Percentiles rank a stretch among this genome's conserved stretches.
Conservation (phyloP, 2,329 filamentous ascomycete genomes). For the Epichloe sylvatica region DNA sequence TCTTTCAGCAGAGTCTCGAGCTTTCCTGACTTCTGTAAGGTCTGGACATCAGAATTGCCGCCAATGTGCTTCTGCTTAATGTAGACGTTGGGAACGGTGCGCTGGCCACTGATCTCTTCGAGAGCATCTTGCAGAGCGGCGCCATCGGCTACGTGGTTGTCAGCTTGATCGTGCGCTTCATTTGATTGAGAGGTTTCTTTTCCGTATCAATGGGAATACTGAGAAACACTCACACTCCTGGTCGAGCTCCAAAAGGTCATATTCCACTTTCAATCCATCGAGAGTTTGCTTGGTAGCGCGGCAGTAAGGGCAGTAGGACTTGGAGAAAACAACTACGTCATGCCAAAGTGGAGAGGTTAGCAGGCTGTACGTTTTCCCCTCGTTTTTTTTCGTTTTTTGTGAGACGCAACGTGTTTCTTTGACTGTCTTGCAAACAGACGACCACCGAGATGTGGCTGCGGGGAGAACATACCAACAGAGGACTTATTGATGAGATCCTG, state of each 20-base stretch:
- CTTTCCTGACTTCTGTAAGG: constrained; percentile 34
- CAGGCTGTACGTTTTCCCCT: background rate
- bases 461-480: constrained; percentile 51
- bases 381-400: background rate
- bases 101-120: constrained; percentile 63
- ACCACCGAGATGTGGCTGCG: background rate
- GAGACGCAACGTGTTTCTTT: too few species aligned
- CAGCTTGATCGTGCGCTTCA: background rate
- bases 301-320: constrained; percentile 95
- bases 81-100: constrained; percentile 91
- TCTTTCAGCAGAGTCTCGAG: constrained; percentile 27
- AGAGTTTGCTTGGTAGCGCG: constrained; percentile 62
- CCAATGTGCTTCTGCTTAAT: constrained; percentile 86
- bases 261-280: constrained; percentile 55
- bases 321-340: constrained; percentile 73
- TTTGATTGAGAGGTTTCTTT: background rate
- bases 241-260: constrained; percentile 69
- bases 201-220: background rate
- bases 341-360: background rate
- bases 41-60: constrained; percentile 76
- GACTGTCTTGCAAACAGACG: background rate
- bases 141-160: constrained; percentile 55
- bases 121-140: constrained; percentile 71
- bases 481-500: constrained; percentile 82
- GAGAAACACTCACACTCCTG: constrained; percentile 43